Percentiles rank a stretch among this genome's conserved stretches.
These are phyloP conservation scores for Chaetoceros tenuissimus DNA, from an alignment of 108 stramenopile genomes.

Conservation along the genomic window DNA sequence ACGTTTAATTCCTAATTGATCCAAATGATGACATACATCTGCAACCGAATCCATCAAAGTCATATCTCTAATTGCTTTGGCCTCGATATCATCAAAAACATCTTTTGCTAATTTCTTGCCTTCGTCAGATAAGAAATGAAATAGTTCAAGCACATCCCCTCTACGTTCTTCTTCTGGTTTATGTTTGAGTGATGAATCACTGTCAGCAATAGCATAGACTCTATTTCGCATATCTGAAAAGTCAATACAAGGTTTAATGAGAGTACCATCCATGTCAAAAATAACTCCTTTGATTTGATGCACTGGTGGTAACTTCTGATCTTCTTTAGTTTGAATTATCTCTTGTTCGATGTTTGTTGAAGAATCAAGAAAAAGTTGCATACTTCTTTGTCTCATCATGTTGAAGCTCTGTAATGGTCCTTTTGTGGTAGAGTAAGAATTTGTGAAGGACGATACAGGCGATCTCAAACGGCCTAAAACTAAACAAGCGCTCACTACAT, in stretches of 20 bases:
- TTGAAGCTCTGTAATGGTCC: no score
- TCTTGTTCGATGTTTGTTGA: no score
- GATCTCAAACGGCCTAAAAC: no score
- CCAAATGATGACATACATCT: slow-evolving; percentile 17
- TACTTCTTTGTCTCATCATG: no score
- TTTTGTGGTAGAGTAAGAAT: no score
- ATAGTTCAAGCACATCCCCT: slow-evolving; percentile 8
- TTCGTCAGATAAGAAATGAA: slow-evolving; percentile 7
- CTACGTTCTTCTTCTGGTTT: neutral
- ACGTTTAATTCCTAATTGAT: slow-evolving; percentile 8
- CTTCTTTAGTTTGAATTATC: no score
- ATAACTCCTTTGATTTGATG: slow-evolving; percentile 12
- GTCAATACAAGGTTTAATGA: slow-evolving; percentile 25
- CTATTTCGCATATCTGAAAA: slow-evolving; percentile 26
- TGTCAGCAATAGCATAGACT: slow-evolving; percentile 23
- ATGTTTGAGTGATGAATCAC: slow-evolving; percentile 9
- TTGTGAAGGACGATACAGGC: no score
- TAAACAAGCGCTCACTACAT: no score
- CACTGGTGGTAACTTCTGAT: neutral
- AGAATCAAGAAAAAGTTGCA: no score
- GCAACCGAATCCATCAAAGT: slow-evolving; percentile 17
- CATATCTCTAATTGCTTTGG: slow-evolving; percentile 16
- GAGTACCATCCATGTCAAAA: slow-evolving; percentile 38
- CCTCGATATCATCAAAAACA: slow-evolving; percentile 29
- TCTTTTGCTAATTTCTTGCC: slow-evolving; percentile 11